Base-by-base conservation (phyloP, 2,329 filamentous ascomycete species). In the Aureobasidium sp. region DNA sequence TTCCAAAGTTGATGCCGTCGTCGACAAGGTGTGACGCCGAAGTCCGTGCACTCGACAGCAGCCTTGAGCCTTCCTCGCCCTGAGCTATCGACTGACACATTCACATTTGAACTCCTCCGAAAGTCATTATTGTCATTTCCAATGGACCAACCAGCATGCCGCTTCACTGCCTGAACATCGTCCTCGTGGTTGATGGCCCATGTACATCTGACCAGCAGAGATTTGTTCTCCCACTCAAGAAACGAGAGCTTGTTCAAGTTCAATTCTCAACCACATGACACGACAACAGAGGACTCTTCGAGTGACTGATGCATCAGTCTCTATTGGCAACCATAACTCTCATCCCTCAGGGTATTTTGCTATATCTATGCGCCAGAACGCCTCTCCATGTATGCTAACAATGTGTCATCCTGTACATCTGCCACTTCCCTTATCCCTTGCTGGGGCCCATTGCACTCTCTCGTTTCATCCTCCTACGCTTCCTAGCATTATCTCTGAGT, bases 381-480 rank as follows among this genome's bases (percentile, higher is more conserved):
- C 50, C 50, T 4, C 27, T 37, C 30, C 29, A 17, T 41, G 21
- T 40, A 51, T 41, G 48, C 48, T 39, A 39, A 41, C 41, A 48
- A 38, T 48, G 25, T 45, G 40, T 30, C 30, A 25, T 45, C 22
- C 50, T 44, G 40, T 47, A 48, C 16, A 34, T 24, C 41, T 17
- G 32, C 48, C 41, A 17, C 57, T 25, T 42, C 45, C 17, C 53
- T 50, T 22, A 55, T 37, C 17, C 57, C 40, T 54, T 55, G 53
- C 14, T 66, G 10, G 54, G 51, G 55, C 64, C 63, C 19, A 56
- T 58, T 30, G 60, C 56, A 52, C 70, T 79, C 58, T 76, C 75
- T 54, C 83, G 70, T 67, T 77, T 79, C 49, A 81, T 74, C 61
- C 80, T 73, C 58, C 85, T 75, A 65, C 81, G 78, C 64, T 79